Percentiles rank a stretch among this genome's conserved stretches.
These are phyloP conservation scores for Penicillium bovifimosum DNA, from an alignment of 495 filamentous ascomycete species.

Conservation along the genomic window DNA sequence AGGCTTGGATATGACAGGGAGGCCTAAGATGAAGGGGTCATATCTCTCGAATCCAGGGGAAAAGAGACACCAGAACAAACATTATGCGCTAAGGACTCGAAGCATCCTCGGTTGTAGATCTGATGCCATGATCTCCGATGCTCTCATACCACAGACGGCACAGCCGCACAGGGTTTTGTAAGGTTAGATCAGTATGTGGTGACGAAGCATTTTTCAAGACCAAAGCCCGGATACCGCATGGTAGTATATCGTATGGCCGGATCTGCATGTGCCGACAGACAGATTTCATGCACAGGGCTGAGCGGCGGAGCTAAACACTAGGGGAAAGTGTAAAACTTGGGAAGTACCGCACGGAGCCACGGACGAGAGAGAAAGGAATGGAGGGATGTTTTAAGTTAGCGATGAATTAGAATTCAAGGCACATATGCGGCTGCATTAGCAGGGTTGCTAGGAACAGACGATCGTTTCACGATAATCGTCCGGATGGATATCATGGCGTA, in stretches of 20 bases:
- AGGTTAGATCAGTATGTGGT: not conserved
- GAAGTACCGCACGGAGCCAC: not conserved
- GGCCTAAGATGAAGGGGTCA: no score
- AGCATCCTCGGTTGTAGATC: not conserved
- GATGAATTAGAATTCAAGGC: not conserved
- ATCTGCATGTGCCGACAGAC: not conserved
- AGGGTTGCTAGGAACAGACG: not conserved
- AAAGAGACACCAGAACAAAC: not conserved
- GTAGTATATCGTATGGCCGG: not conserved
- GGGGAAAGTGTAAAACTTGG: not conserved
- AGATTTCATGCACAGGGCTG: not conserved
- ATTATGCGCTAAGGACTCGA: not conserved
- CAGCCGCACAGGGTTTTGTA: not conserved
- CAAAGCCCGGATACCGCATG: not conserved
- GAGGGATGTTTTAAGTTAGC: not conserved
- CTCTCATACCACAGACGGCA: not conserved
- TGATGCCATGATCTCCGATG: not conserved
- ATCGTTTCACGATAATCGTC: conserved; percentile 2
- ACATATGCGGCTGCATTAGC: not conserved
- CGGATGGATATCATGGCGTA: no score
- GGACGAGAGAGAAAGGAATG: not conserved
- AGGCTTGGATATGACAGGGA: no score
- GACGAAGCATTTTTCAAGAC: not conserved
- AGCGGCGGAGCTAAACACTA: not conserved
- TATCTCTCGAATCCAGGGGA: not conserved